phyloP scores from a whole-genome alignment of 1,284 basidiomycete genomes.

The Cutaneotrichosporon mucoides region DNA sequence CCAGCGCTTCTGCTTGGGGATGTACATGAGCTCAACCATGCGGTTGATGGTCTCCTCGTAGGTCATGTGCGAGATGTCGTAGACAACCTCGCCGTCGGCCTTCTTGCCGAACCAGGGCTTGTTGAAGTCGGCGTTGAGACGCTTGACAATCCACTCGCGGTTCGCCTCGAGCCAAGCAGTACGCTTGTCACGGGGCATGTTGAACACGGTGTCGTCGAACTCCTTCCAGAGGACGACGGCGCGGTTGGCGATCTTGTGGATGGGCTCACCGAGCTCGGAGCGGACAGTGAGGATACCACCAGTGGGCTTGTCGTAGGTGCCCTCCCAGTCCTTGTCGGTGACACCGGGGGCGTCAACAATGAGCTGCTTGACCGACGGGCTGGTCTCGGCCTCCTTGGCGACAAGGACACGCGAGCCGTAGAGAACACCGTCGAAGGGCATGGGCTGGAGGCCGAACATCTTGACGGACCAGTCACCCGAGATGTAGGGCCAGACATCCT shows the following conservation, averaged over 20 bases:
- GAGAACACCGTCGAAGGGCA: slow-evolving; percentile 98
- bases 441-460: slow-evolving; percentile 80
- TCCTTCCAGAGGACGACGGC: slow-evolving; percentile 97
- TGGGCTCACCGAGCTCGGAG: slow-evolving; percentile 96
- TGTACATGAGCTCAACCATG: slow-evolving; percentile 90
- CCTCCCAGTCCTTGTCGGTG: slow-evolving; percentile 86
- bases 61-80: slow-evolving; percentile 92
- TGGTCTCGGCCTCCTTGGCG: slow-evolving; percentile 95
- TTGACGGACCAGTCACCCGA: slow-evolving; percentile 90
- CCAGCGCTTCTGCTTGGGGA: slow-evolving; percentile 87
- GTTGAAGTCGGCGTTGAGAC: slow-evolving; percentile 91
- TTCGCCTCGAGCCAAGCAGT: slow-evolving; percentile 79
- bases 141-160: slow-evolving; percentile 81
- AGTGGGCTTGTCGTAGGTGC: slow-evolving; percentile 88
- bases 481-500: slow-evolving; percentile 96
- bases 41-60: slow-evolving; percentile 93
- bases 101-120: slow-evolving; percentile 98
- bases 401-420: slow-evolving; percentile 97
- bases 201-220: slow-evolving; percentile 95
- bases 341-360: slow-evolving; percentile 94
- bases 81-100: slow-evolving; percentile 78
- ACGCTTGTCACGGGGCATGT: slow-evolving; percentile 91
- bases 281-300: slow-evolving; percentile 95
- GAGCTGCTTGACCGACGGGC: slow-evolving; percentile 88
- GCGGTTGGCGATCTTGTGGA: slow-evolving; percentile 97